phyloP scores from a whole-genome alignment of 73 alveolate species.

The Paramecium bursaria region DNA sequence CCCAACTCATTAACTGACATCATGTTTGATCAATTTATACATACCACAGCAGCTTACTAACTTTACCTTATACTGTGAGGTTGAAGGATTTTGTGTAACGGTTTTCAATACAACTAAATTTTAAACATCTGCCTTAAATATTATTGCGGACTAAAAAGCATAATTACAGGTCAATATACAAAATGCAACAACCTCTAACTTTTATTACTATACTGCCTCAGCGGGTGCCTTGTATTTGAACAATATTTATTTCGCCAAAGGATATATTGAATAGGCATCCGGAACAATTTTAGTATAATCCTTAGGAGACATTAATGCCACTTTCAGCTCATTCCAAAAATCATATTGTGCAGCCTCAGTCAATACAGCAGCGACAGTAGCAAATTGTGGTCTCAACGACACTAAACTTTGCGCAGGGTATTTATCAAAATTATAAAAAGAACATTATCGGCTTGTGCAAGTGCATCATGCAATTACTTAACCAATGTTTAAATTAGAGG shows the following conservation, averaged over 20 bases:
- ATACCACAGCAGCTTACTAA: constrained; percentile 23
- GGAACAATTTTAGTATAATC: no score
- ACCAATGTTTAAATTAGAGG: neutral
- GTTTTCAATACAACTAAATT: neutral
- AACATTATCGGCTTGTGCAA: neutral
- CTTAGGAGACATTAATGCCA: no score
- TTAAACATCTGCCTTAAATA: neutral
- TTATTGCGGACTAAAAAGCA: constrained; percentile 23
- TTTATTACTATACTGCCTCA: constrained; percentile 12
- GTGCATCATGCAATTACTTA: neutral
- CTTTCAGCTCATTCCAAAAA: no score
- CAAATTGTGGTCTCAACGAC: no score
- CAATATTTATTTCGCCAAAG: no score
- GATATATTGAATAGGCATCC: no score
- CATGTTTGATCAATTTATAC: constrained; percentile 15
- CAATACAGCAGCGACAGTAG: no score
- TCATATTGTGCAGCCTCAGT: no score
- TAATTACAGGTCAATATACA: neutral
- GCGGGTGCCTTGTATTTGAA: neutral
- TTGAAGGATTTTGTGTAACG: constrained; percentile 5
- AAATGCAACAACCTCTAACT: neutral
- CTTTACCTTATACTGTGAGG: neutral
- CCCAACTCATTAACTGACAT: neutral
- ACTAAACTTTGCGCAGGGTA: no score
- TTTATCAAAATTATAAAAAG: no score